Base-by-base conservation (phyloP, 2,329 filamentous ascomycete genomes). In the Sclerotinia borealis region DNA sequence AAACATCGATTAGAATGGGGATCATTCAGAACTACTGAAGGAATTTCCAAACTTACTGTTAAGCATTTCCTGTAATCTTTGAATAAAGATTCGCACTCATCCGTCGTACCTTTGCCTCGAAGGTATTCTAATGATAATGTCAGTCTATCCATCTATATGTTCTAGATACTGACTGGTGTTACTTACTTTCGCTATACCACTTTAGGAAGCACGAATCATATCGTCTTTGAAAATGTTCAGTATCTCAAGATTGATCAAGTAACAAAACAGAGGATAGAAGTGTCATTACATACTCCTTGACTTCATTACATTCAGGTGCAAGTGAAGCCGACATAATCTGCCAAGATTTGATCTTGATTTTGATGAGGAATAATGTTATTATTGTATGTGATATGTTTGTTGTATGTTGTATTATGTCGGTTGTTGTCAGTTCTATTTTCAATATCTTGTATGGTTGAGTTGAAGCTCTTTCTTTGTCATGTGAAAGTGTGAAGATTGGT, bases 161-260 rank as follows among this genome's bases (percentile, higher is more conserved):
- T n/a, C n/a, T 68, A 56, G 71, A 70, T 59, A 59, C 1, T 8
- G 29, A 47, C 1, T 8, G 29, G 45, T 65, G 58, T 59, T 36
- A 77, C 88, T 64, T 81, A 97, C 95, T 98, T 78, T 99, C 95
- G 75, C 93, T 97, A 77, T 99, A 99, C 95, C 95, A 99, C 79
- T 96, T 98, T 68, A 99, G 80, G 76, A 99, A 99, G 79, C 95
- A 99, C 59, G 89, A 93, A 76, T 99, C 95, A 75, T 99, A 99
- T 71, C 88, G 91, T 76, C 93, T 97, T 66, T 59, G 41, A 27
- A 37, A 17, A 11, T 34, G 27, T 45, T 55, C 29, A 56, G 54
- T 27, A 56, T 19, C 13, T 59, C 27, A 59, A 52, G 37, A 34
- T 13, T 25, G 27, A 13, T 4, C 15, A 15, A 39, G 39, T 22